These are phyloP conservation scores for Gleditsia sinensis DNA, from an alignment of 306 rosid genomes.

Conservation along the genomic window DNA sequence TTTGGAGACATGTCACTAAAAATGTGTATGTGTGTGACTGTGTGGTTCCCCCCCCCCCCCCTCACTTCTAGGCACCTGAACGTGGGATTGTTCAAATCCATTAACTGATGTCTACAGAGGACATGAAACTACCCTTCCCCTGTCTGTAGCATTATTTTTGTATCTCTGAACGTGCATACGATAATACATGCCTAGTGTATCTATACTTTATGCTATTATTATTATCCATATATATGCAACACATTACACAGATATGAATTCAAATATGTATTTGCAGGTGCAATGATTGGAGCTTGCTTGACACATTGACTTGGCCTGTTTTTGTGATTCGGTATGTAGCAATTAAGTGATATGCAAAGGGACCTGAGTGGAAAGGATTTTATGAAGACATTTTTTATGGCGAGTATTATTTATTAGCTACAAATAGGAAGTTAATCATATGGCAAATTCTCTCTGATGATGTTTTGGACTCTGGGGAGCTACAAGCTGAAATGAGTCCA, in stretches of 20 bases:
- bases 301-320: constrained; percentile 88
- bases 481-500: constrained; percentile 76
- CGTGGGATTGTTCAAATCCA: neutral
- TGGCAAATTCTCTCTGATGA: constrained; percentile 84
- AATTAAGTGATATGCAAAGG: constrained; percentile 59
- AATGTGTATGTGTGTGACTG: neutral
- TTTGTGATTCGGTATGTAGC: constrained; percentile 71
- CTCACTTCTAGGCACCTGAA: neutral
- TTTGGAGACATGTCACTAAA: neutral
- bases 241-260: neutral
- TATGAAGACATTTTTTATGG: constrained; percentile 57
- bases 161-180: neutral
- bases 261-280: constrained; percentile 50
- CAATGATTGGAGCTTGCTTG: constrained; percentile 85
- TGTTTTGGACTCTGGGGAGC: constrained; percentile 69
- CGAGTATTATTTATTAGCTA: constrained; percentile 76
- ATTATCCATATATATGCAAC: neutral
- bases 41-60: too few species aligned
- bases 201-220: constrained; percentile 7
- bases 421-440: constrained; percentile 67
- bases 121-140: neutral
- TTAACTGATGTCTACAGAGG: neutral
- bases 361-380: constrained; percentile 73
- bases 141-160: neutral
- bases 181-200: neutral